A percentile compares a stretch with the other conserved stretches of the same genome.
Evolutionary conservation across 805 yeast genomes (phyloP).

Genomic region (Candida khao-thaluensis): DNA sequence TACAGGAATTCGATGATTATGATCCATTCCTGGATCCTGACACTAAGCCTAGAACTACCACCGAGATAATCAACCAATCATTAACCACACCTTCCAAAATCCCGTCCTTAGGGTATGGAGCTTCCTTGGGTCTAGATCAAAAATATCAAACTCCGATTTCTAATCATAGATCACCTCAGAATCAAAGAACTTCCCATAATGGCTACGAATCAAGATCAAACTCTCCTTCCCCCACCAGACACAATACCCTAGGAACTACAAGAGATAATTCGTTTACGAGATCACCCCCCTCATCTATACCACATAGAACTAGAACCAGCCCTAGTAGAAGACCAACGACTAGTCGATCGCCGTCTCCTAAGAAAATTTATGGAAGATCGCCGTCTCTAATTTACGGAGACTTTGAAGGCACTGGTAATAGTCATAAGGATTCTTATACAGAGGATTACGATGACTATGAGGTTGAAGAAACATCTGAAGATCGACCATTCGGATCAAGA

Average conservation of each 20-base stretch:
- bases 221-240: slow-evolving; percentile 2
- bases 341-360: slow-evolving; percentile 29
- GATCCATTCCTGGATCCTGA: background rate
- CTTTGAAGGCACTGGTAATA: slow-evolving; percentile 1
- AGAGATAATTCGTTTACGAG: slow-evolving; percentile 1
- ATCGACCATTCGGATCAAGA: too few relatives aligned
- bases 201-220: slow-evolving; percentile 1
- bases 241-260: slow-evolving; percentile 6
- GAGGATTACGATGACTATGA: slow-evolving; percentile 10
- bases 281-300: background rate
- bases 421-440: background rate
- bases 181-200: too few relatives aligned
- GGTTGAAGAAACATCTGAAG: too few relatives aligned
- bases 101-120: slow-evolving; percentile 10
- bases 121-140: background rate
- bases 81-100: slow-evolving; percentile 14
- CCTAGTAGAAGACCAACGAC: slow-evolving; percentile 6
- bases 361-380: slow-evolving; percentile 22
- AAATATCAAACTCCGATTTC: slow-evolving; percentile 1
- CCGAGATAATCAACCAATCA: slow-evolving; percentile 12
- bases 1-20: slow-evolving; percentile 3
- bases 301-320: slow-evolving; percentile 4
- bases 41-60: background rate
- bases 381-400: slow-evolving; percentile 19
- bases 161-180: background rate